Base-by-base conservation (phyloP, 441 rosid species). In the Adansonia rubrostipa region DNA sequence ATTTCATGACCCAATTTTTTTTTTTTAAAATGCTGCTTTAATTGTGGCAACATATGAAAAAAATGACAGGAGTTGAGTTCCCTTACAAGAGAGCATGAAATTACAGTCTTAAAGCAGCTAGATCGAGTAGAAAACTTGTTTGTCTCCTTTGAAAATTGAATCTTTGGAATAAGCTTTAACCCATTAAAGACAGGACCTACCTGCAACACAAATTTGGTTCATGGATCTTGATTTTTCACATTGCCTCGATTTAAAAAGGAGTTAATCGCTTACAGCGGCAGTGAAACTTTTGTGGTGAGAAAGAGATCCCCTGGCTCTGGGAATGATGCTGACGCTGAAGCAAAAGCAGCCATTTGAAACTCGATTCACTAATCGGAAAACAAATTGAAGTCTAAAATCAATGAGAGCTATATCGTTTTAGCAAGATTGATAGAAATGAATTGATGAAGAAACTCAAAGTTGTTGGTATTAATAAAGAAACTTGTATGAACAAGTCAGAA, bases 1-100 rank as follows among this genome's bases (percentile, higher is more conserved):
- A 47, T 20, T 45, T 56, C 40, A 71, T 62, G 20, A 33, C 72
- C 58, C 11, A 56, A 66, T 1, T 9, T 9, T 15, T 54, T 28
- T 28, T 28, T 28, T 28, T 28, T 28, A 28, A 28, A 28, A 2
- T 28, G 3, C 36, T 28, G 36, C 36, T 54, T 54, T 15, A 17
- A 54, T 54, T 54, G 17, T 5, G 7, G 36, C 36, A 28, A 28
- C 36, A 28, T 28, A 28, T 3, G 33, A 11, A 62, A 62, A 4
- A 20, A 45, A 5, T 9, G 22, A 8, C 1, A 62, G 24, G 60
- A 74, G 2, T 48, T 2, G 62, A 28, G 64, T 22, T 45, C 75
- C 65, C 86, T 86, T 84, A 88, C 92, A 77, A 22, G 28, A 42
- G 84, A 89, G 83, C 94, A 86, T 42, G 89, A 86, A 73, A 91